A percentile compares a stretch with the other conserved stretches of the same genome.
These are phyloP conservation scores for Phialemonium atrogriseum DNA, from an alignment of 2,329 filamentous ascomycete species.

Conservation along the genomic window DNA sequence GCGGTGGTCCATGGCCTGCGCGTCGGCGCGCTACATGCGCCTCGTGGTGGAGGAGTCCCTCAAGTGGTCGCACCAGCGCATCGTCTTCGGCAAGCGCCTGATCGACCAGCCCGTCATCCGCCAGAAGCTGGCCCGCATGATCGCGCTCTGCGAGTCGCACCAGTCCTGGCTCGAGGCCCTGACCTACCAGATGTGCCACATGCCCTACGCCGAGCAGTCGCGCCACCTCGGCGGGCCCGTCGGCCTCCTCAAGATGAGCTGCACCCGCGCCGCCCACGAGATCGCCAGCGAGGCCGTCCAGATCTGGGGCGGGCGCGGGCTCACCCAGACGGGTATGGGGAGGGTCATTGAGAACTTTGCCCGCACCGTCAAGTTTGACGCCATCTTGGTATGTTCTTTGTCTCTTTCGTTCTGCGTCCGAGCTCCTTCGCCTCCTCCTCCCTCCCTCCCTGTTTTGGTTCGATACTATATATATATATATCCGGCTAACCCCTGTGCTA, in stretches of 20 bases:
- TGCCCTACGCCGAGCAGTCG: constrained; percentile 71
- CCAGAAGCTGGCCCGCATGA: constrained; percentile 85
- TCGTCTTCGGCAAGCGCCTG: constrained; percentile 75
- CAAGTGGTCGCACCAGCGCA: constrained; percentile 81
- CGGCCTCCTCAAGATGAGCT: constrained; percentile 71
- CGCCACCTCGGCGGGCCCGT: constrained; percentile 73
- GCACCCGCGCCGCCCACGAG: constrained; percentile 70
- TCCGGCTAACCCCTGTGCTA: background rate
- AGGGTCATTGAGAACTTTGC: constrained; percentile 77
- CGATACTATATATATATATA: no score
- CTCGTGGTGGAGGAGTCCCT: constrained; percentile 73
- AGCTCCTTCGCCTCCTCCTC: background rate
- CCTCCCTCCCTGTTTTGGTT: no score
- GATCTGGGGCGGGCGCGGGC: constrained; percentile 74
- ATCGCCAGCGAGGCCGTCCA: constrained; percentile 78
- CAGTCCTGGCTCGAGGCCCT: constrained; percentile 80
- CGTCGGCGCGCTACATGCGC: constrained; percentile 55
- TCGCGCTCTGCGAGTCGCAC: constrained; percentile 70
- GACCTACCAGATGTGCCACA: constrained; percentile 81
- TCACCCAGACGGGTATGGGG: constrained; percentile 80
- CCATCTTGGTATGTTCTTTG: constrained; percentile 41
- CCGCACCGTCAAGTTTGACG: constrained; percentile 74
- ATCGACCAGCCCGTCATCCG: constrained; percentile 78
- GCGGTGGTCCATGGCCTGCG: constrained; percentile 66
- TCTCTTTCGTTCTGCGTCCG: background rate